Evolutionary conservation across 2,329 filamentous ascomycete species (phyloP).

Genomic region (Knoxdaviesia capensis): DNA sequence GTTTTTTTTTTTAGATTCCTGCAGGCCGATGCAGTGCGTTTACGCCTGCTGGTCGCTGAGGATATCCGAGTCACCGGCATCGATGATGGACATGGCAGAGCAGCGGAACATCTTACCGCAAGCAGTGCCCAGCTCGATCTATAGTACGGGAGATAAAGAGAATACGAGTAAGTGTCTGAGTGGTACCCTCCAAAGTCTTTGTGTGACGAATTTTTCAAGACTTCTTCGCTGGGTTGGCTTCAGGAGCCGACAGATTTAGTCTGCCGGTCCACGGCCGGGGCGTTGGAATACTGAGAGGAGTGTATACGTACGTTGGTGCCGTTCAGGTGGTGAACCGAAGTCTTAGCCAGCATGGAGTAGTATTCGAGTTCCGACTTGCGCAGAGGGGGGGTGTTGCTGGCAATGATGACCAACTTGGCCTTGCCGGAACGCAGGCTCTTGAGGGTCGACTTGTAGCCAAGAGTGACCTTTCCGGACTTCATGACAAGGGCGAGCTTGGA

Average conservation of each 20-base stretch:
- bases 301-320: slow-evolving; percentile 86
- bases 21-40: slow-evolving; percentile 6
- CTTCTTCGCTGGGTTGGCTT: slow-evolving; percentile 74
- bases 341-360: slow-evolving; percentile 85
- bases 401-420: slow-evolving; percentile 93
- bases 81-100: slow-evolving; percentile 91
- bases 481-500: slow-evolving; percentile 41
- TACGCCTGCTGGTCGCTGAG: slow-evolving; percentile 56
- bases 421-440: slow-evolving; percentile 69
- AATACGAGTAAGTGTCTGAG: slow-evolving; percentile 32
- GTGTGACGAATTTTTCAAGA: slow-evolving; percentile 20
- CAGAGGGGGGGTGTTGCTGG: slow-evolving; percentile 89
- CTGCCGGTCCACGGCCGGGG: slow-evolving; percentile 1
- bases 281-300: slow-evolving; percentile 3
- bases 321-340: slow-evolving; percentile 88
- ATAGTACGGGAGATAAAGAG: slow-evolving; percentile 13
- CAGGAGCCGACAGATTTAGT: slow-evolving; percentile 13
- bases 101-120: slow-evolving; percentile 98
- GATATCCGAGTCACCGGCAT: slow-evolving; percentile 98
- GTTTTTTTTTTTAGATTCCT: too few species aligned
- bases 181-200: slow-evolving; percentile 68
- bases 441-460: slow-evolving; percentile 58
- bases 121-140: slow-evolving; percentile 96
- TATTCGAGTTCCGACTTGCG: slow-evolving; percentile 96
- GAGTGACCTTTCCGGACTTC: slow-evolving; percentile 58